These are phyloP conservation scores for Fragaria vesca DNA, from an alignment of 306 rosid species.

Conservation along the genomic window DNA sequence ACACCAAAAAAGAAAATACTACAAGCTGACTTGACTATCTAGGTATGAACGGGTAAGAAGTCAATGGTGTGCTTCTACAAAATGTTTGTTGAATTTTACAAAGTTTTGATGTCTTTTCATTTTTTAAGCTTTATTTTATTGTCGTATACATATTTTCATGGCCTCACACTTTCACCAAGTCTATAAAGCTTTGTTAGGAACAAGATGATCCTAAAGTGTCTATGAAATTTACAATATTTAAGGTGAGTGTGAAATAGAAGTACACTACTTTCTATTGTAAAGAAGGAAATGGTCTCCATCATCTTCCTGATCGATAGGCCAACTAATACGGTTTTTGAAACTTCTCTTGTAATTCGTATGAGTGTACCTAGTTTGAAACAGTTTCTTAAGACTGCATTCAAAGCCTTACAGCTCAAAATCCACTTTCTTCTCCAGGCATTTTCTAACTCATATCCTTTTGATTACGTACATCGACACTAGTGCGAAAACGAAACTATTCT, in stretches of 20 bases:
- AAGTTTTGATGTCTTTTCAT: constrained; percentile 11
- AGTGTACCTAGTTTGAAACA: constrained; percentile 32
- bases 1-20: constrained; percentile 9
- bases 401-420: constrained; percentile 35
- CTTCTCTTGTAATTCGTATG: not conserved
- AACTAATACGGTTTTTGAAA: not conserved
- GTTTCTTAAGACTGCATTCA: constrained; percentile 31
- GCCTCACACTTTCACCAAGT: not conserved
- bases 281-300: constrained; percentile 39
- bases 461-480: not conserved
- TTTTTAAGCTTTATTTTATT: not conserved
- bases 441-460: not conserved
- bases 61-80: constrained; percentile 39
- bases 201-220: not conserved
- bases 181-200: not conserved
- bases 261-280: constrained; percentile 23
- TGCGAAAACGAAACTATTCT: constrained; percentile 11
- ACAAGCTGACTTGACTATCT: constrained; percentile 24
- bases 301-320: constrained; percentile 36
- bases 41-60: constrained; percentile 27
- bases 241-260: constrained; percentile 32
- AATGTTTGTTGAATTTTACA: constrained; percentile 33
- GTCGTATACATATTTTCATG: constrained; percentile 12
- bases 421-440: constrained; percentile 31
- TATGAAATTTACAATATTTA: not conserved